phyloP scores from a whole-genome alignment of 257 asterid genomes.

The Misopates orontium region DNA sequence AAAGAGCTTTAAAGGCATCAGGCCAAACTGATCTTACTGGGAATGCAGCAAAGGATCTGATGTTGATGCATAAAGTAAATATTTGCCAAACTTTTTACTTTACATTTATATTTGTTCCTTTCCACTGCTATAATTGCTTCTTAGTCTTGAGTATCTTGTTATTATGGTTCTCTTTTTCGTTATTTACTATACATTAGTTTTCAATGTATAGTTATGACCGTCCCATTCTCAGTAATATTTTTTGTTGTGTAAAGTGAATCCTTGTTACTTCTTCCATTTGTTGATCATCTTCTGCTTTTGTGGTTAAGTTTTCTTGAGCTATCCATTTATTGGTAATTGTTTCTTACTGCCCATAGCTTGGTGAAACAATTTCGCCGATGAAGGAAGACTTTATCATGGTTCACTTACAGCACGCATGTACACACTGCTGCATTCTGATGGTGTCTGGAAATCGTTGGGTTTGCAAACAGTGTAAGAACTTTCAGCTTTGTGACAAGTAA shows the following conservation, averaged over 20 bases:
- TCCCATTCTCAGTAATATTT: slow-evolving; percentile 15
- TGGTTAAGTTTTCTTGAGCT: not conserved
- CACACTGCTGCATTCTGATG: slow-evolving; percentile 85
- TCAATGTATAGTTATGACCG: slow-evolving; percentile 5
- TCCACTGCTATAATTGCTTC: slow-evolving; percentile 8
- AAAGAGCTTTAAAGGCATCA: slow-evolving; percentile 89
- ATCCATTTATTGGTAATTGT: slow-evolving; percentile 16
- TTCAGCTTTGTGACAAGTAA: slow-evolving; percentile 88
- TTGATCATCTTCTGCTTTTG: not conserved
- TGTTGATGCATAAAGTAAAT: slow-evolving; percentile 89
- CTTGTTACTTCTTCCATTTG: slow-evolving; percentile 2
- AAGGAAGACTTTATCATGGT: slow-evolving; percentile 99
- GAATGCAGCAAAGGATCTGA: slow-evolving; percentile 82
- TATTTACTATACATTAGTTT: slow-evolving; percentile 4
- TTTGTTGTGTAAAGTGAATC: not conserved
- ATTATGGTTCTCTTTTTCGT: not conserved
- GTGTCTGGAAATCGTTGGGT: slow-evolving; percentile 87
- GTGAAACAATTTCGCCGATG: slow-evolving; percentile 91
- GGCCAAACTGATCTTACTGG: slow-evolving; percentile 92
- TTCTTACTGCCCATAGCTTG: slow-evolving; percentile 59
- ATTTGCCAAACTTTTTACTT: slow-evolving; percentile 17
- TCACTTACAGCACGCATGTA: slow-evolving; percentile 88
- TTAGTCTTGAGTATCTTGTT: slow-evolving; percentile 12
- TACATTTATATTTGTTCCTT: not conserved
- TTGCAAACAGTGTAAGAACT: slow-evolving; percentile 83